These are phyloP conservation scores for Candida vartiovaarae DNA, from an alignment of 805 yeast species.

Conservation along the genomic window DNA sequence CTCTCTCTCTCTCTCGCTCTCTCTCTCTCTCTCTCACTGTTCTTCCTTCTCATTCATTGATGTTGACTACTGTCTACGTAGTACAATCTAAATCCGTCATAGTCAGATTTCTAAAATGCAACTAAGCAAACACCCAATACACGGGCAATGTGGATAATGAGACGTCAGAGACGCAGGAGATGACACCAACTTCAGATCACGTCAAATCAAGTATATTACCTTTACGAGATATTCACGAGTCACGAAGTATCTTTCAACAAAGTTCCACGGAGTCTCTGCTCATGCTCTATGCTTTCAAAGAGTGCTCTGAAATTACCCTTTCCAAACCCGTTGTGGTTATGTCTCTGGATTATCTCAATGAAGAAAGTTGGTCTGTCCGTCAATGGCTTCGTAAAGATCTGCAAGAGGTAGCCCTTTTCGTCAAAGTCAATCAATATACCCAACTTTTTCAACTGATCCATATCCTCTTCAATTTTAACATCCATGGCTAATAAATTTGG, in stretches of 20 bases:
- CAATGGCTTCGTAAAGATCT: conserved; percentile 71
- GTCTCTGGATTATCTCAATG: conserved; percentile 73
- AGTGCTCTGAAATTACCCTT: conserved; percentile 83
- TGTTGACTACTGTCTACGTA: no score
- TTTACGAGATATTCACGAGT: no score
- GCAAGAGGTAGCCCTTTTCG: conserved; percentile 67
- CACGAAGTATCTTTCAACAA: conserved; percentile 16
- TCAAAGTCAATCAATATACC: conserved; percentile 74
- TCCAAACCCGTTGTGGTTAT: conserved; percentile 80
- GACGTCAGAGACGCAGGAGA: no score
- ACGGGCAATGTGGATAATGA: no score
- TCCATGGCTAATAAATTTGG: conserved; percentile 37
- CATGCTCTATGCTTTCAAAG: conserved; percentile 75
- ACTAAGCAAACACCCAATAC: no score
- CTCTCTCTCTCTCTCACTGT: no score
- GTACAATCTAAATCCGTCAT: no score
- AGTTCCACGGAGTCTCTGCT: conserved; percentile 67
- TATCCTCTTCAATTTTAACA: conserved; percentile 43
- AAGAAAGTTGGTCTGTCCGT: conserved; percentile 78
- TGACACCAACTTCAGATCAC: no score
- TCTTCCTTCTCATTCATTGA: no score
- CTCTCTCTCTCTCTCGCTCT: no score
- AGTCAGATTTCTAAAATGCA: no score
- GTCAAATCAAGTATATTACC: no score
- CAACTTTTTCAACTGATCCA: conserved; percentile 40